A percentile compares a stretch with the other conserved stretches of the same genome.
Conservation (phyloP, 2,329 filamentous ascomycete genomes). For the Fusarium sp. region DNA sequence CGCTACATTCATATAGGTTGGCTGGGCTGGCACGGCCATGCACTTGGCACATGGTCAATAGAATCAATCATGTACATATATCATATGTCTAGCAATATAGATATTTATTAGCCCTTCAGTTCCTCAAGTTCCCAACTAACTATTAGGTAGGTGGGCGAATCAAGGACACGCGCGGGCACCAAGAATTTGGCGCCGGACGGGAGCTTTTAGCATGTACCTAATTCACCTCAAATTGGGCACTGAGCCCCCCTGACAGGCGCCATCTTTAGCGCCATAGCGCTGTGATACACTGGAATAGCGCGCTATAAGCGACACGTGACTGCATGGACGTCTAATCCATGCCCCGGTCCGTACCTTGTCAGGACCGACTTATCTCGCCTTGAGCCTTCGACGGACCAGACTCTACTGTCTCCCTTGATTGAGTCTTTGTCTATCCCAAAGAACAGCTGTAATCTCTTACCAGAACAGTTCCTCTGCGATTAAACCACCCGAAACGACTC, state of each 20-base stretch:
- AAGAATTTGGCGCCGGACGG: conserved; percentile 7
- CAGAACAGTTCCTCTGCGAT: conserved; percentile 17
- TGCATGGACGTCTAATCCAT: conserved; percentile 31
- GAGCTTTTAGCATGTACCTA: not conserved
- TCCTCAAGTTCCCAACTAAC: not conserved
- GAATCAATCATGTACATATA: conserved; percentile 14
- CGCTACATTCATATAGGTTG: conserved; percentile 9
- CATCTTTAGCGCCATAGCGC: conserved; percentile 42
- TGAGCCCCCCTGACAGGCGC: conserved; percentile 33
- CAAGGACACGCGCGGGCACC: not conserved
- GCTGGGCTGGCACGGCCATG: not conserved
- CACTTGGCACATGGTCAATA: conserved; percentile 22
- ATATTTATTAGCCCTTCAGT: conserved; percentile 4
- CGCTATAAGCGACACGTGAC: conserved; percentile 40
- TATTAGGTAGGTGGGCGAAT: too few species aligned
- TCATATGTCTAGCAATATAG: not conserved
- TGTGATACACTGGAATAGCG: conserved; percentile 37
- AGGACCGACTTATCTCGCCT: conserved; percentile 41
- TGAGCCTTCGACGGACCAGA: conserved; percentile 36
- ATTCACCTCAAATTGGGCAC: conserved; percentile 1
- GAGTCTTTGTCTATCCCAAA: conserved; percentile 33
- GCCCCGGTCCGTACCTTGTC: conserved; percentile 38
- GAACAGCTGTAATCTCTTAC: conserved; percentile 13
- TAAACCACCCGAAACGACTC: conserved; percentile 11
- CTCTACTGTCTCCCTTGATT: conserved; percentile 37